Evolutionary conservation across 2,329 filamentous ascomycete genomes (phyloP), one percentile per base, ranked within the genome.

Genomic region (Fusarium sp.): DNA sequence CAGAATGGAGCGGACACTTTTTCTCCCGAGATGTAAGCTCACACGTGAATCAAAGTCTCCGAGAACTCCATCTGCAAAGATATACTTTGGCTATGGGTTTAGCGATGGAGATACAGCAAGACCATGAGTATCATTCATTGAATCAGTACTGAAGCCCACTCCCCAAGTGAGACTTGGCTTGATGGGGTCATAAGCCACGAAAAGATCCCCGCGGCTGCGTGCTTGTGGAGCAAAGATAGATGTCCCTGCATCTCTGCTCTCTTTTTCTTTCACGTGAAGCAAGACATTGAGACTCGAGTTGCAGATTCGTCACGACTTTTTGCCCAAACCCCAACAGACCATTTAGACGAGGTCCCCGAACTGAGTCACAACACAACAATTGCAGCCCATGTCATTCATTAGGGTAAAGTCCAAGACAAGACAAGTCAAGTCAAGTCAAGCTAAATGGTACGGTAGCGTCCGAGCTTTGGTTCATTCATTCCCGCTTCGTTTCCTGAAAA

Each of bases 1-100:
- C 56, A 69, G 50, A 68, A 69, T 53, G 53, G 65, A 69, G 39
- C 65, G 66, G 66, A 69, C 39, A 69, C 57, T 41, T 68, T 68
- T 27, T 18, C 36, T 31, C 39, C 25, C 29, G 31, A 59, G 33
- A 35, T 41, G 33, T 36, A 17, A 29, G 35, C 39, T 11, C 38
- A n/a, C 38, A n/a, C 27, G 47, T 50, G 27, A 31, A 27, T 44
- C 9, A 45, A 55, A 55, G 64, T 68, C 29, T 35, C 65, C 64
- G 49, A 63, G 15, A n/a, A 63, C 47, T 54, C 12, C 31, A 44
- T 62, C 60, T 33, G n/a, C 27, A n/a, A 31, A 27, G 52, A 44
- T 60, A 41, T 36, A 39, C 52, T 66, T 41, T 33, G 13, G 31
- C 27, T 14, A 33, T 38, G 25, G n/a, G n/a, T 25, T 39, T 27